Conservation (phyloP, 345 rosid genomes). For the Populus ilicifolia region DNA sequence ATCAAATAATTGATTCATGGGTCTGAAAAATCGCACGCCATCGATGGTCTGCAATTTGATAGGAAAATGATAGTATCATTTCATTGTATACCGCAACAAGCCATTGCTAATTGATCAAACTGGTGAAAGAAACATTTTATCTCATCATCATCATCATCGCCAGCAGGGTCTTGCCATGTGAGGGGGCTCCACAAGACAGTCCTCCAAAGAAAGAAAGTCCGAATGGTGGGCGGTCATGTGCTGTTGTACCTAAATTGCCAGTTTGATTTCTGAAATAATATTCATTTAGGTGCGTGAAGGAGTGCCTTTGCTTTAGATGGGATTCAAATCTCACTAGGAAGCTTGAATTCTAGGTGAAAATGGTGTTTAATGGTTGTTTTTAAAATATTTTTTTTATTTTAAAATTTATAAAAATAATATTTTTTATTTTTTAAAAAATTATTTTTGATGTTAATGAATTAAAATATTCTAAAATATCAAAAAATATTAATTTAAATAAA, state of each 20-base stretch:
- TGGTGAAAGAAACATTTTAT: slow-evolving; percentile 14
- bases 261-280: slow-evolving; percentile 15
- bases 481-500: no score
- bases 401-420: no score
- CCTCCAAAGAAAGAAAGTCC: neutral
- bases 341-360: slow-evolving; percentile 8
- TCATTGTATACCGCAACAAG: neutral
- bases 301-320: neutral
- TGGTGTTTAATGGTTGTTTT: neutral
- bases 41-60: neutral
- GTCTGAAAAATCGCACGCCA: neutral
- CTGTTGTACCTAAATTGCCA: slow-evolving; percentile 37
- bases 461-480: no score
- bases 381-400: no score
- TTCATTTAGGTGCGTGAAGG: neutral
- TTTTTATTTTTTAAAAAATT: no score
- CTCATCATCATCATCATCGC: neutral
- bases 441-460: no score
- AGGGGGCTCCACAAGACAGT: slow-evolving; percentile 20
- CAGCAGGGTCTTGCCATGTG: slow-evolving; percentile 20
- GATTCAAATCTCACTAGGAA: neutral
- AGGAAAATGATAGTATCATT: no score
- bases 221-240: slow-evolving; percentile 31
- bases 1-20: neutral
- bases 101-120: neutral